A percentile compares a stretch with the other conserved stretches of the same genome.
Conservation (phyloP, 1,284 basidiomycete species). For the Mycosarcoma maydis region DNA sequence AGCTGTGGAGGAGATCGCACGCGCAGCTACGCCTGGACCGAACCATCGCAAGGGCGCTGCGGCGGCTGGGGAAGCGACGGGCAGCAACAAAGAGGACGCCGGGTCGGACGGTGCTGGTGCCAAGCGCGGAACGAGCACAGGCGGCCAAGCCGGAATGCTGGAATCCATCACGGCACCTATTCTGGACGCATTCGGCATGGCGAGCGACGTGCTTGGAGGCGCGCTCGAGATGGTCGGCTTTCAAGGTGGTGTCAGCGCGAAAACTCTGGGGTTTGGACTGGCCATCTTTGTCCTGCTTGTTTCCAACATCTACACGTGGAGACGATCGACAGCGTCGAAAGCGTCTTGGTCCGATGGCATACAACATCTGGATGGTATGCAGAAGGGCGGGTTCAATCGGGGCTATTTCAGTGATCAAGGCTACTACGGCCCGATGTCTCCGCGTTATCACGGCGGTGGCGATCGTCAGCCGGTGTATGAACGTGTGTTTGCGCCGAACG, state of each 20-base stretch:
- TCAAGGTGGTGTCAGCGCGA: constrained; percentile 29
- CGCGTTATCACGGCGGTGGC: constrained; percentile 5
- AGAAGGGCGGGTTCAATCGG: constrained; percentile 25
- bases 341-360: constrained; percentile 11
- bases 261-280: constrained; percentile 50
- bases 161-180: constrained; percentile 10
- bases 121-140: not conserved
- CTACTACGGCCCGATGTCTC: constrained; percentile 29
- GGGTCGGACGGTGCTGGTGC: constrained; percentile 3
- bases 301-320: constrained; percentile 62
- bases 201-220: constrained; percentile 42
- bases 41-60: constrained; percentile 18
- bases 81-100: not conserved
- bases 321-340: constrained; percentile 2
- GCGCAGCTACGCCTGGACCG: constrained; percentile 45
- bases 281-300: constrained; percentile 66
- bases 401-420: constrained; percentile 36
- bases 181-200: constrained; percentile 35
- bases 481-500: constrained; percentile 37
- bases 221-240: constrained; percentile 37
- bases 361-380: constrained; percentile 20
- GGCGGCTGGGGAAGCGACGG: constrained; percentile 17
- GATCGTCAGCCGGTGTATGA: constrained; percentile 12
- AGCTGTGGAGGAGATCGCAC: constrained; percentile 54
- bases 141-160: constrained; percentile 10